phyloP scores from a whole-genome alignment of 129 eudicot genomes.

The carrot (Daucus carota) region DH1_v3.0 NC_030383.2:53622001-53622500 shows the following conservation, averaged over 20 bases:
- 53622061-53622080: not conserved
- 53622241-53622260: conserved; percentile 2
- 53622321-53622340: not conserved
- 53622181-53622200: not conserved
- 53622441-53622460: conserved; percentile 8
- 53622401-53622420: not conserved
- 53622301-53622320: not conserved
- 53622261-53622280: not conserved
- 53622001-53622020: not conserved
- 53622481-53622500: conserved; percentile 12
- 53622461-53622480: conserved; percentile 6
- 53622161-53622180: not conserved
- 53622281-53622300: not conserved
- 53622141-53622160: not conserved
- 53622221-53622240: not conserved
- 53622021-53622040: not conserved
- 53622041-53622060: not conserved
- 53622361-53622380: not conserved
- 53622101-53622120: not conserved
- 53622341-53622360: conserved; percentile 1
- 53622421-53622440: conserved; percentile 7
- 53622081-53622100: not conserved
- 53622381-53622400: conserved; percentile 1
- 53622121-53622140: not conserved
- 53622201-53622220: not conserved